Evolutionary conservation across 345 rosid species (phyloP).

Genomic region (Citrus hindsii): DNA sequence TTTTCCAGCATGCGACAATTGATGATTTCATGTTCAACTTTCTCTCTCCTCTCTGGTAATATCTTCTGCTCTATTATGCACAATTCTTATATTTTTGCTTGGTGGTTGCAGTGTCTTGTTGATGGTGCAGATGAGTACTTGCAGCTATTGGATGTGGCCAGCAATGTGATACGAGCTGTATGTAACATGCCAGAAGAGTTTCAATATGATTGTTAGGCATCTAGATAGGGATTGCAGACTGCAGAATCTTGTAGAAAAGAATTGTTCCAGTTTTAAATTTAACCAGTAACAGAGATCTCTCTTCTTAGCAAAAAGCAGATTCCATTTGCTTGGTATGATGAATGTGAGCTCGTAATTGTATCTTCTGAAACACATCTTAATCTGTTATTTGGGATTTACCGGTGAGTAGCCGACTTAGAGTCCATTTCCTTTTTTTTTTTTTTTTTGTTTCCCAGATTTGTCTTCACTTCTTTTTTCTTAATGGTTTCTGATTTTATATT

Average conservation of each 20-base stretch:
- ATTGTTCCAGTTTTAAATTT: background rate
- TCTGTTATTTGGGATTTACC: background rate
- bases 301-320: background rate
- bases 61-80: background rate
- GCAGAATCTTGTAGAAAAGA: background rate
- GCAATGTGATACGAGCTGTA: constrained; percentile 62
- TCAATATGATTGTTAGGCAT: constrained; percentile 31
- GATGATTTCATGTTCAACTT: background rate
- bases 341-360: background rate
- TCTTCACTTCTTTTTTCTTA: background rate
- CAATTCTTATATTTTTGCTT: constrained; percentile 2
- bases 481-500: background rate
- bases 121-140: constrained; percentile 97
- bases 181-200: constrained; percentile 76
- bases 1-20: background rate
- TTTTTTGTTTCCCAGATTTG: background rate
- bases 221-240: background rate
- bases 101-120: constrained; percentile 65
- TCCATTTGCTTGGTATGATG: background rate
- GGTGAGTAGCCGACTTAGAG: background rate
- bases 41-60: background rate
- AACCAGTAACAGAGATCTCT: background rate
- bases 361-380: background rate
- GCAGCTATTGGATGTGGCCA: constrained; percentile 83
- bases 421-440: background rate